Evolutionary conservation across 805 yeast species (phyloP).

Genomic region (Candida ortonii): DNA sequence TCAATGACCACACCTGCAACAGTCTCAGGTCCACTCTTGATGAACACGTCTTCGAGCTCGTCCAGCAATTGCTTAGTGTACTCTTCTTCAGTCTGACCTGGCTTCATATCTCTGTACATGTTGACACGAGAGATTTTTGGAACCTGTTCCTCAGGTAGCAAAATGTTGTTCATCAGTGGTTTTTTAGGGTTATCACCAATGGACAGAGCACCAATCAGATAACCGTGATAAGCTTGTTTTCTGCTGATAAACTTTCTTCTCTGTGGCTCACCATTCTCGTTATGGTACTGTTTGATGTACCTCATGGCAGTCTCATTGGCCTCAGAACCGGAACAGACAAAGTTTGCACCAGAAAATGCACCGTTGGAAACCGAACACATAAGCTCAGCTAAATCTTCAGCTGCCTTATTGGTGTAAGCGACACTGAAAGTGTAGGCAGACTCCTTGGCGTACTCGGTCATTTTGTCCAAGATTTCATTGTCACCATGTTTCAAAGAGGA

Average conservation of each 20-base stretch:
- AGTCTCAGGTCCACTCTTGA: constrained; percentile 40
- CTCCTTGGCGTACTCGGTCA: constrained; percentile 28
- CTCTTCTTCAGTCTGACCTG: constrained; percentile 37
- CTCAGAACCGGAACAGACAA: constrained; percentile 70
- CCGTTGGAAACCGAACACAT: constrained; percentile 36
- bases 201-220: constrained; percentile 43
- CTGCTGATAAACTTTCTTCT: constrained; percentile 41
- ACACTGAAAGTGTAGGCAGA: constrained; percentile 37
- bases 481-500: constrained; percentile 43
- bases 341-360: constrained; percentile 36
- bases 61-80: constrained; percentile 37
- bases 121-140: constrained; percentile 31
- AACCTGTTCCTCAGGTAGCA: constrained; percentile 22
- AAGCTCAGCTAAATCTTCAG: constrained; percentile 42
- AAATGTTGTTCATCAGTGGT: constrained; percentile 29
- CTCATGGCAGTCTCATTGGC: constrained; percentile 77
- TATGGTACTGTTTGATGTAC: constrained; percentile 50
- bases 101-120: constrained; percentile 34
- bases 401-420: constrained; percentile 33
- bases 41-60: constrained; percentile 39
- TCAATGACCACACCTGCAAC: constrained; percentile 43
- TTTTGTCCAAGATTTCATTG: constrained; percentile 27
- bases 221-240: constrained; percentile 45
- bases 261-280: constrained; percentile 38
- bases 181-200: constrained; percentile 36